Evolutionary conservation across 495 filamentous ascomycete species (phyloP).

Genomic region (Neurospora sp.): DNA sequence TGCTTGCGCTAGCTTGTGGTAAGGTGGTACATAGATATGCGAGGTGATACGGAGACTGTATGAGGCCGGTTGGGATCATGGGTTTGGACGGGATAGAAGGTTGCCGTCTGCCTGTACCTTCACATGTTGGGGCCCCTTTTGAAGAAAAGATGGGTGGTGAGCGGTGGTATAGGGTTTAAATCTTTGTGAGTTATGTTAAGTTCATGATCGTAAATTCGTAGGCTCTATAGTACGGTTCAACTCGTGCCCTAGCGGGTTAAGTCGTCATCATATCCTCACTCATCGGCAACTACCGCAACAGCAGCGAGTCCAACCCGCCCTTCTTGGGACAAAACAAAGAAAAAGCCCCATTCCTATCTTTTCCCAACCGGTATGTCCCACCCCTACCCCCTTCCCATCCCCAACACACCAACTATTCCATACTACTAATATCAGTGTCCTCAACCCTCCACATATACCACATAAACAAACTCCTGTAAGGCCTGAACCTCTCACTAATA

Average conservation of each 20-base stretch:
- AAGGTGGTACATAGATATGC: not conserved
- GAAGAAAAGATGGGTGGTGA: not conserved
- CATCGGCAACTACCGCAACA: not conserved
- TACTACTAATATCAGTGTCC: constrained; percentile 59
- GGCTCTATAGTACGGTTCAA: not conserved
- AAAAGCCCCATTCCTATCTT: not conserved
- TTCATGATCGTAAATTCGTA: not conserved
- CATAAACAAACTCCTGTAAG: constrained; percentile 60
- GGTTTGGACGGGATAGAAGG: not conserved
- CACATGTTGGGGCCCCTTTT: not conserved
- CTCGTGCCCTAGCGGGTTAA: not conserved
- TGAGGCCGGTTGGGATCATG: not conserved
- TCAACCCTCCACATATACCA: constrained; percentile 89
- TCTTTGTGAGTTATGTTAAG: not conserved
- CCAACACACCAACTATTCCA: constrained; percentile 32
- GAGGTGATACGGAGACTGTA: not conserved
- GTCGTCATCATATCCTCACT: not conserved
- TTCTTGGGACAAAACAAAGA: not conserved
- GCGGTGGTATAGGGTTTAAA: not conserved
- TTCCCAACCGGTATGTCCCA: not conserved
- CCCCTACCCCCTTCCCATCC: too few relatives aligned
- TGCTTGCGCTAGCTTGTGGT: not conserved
- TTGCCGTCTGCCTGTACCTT: too few relatives aligned
- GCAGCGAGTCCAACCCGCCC: not conserved
- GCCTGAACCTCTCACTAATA: constrained; percentile 66